Base-by-base conservation (phyloP, 441 rosid genomes). In the Lepidium campestre region DNA sequence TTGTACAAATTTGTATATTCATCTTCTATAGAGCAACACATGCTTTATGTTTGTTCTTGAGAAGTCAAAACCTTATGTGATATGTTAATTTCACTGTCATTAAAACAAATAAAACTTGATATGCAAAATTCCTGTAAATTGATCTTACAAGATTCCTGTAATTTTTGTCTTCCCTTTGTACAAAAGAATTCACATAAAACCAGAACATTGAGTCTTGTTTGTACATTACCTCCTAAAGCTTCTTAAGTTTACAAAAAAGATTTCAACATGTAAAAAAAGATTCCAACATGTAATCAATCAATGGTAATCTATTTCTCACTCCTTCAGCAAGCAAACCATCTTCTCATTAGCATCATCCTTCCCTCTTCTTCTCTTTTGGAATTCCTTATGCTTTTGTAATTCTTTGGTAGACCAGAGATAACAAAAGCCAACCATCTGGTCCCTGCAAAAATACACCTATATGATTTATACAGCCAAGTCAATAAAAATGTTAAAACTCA, bases 281-380 rank as follows among this genome's bases (percentile, higher is more conserved):
- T n/a, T n/a, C n/a, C n/a, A n/a, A n/a, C n/a, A n/a, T n/a, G n/a
- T n/a, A n/a, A n/a, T n/a, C n/a, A 85, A 77, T 91, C 96, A 50
- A 91, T 55, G 81, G 96, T 89, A 9, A 79, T 73, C 77, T 81
- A 85, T 44, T 83, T 83, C 40, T 89, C 91, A 27, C 82, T 77
- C 27, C 79, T 73, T 75, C 97, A 90, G 61, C 97, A 90, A 65
- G 75, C 84, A 10, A 90, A 79, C 57, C 81, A 75, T 77, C 85
- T 85, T 69, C 82, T 88, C 89, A 82, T 80, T 65, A 57, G 42
- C 85, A 80, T 79, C 83, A 77, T 82, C 49, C 10, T 62, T 6
- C 27, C 49, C 27, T 35, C 55, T 61, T 53, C 7, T 32, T 31
- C 15, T 55, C 18, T 39, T 39, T 23, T 20, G 12, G 10, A 23